Evolutionary conservation across 306 rosid genomes (phyloP).

Genomic region (Quillaja saponaria): DNA sequence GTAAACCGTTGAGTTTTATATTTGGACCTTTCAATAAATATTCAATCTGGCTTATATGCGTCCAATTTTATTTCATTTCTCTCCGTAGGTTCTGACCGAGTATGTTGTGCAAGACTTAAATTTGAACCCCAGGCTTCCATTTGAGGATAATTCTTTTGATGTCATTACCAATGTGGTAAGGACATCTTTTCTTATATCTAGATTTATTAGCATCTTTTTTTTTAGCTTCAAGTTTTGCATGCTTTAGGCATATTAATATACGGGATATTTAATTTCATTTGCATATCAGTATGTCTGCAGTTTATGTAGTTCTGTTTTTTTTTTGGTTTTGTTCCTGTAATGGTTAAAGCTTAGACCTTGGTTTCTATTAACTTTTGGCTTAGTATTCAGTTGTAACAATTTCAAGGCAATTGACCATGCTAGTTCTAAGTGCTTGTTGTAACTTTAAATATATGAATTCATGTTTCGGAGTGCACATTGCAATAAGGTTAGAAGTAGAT

Average conservation of each 20-base stretch:
- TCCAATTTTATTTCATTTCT: no score
- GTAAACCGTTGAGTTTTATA: no score
- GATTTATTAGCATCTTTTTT: slow-evolving; percentile 1
- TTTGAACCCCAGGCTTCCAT: slow-evolving; percentile 64
- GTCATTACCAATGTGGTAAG: slow-evolving; percentile 76
- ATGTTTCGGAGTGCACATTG: slow-evolving; percentile 12
- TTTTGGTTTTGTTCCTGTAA: not conserved
- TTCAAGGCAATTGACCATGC: slow-evolving; percentile 1
- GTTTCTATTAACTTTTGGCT: slow-evolving; percentile 1
- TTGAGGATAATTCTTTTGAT: slow-evolving; percentile 71
- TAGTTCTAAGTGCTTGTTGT: slow-evolving; percentile 7
- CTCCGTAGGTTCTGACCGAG: slow-evolving; percentile 77
- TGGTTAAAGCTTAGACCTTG: slow-evolving; percentile 8
- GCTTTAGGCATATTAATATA: not conserved
- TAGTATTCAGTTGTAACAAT: slow-evolving; percentile 17
- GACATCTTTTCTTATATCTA: slow-evolving; percentile 2
- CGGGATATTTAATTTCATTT: not conserved
- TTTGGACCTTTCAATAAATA: no score
- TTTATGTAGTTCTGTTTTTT: not conserved
- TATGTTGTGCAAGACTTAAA: slow-evolving; percentile 71
- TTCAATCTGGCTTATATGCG: no score
- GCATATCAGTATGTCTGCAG: slow-evolving; percentile 1
- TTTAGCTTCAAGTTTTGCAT: slow-evolving; percentile 15
- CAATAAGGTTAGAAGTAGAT: slow-evolving; percentile 1
- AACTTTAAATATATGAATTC: no score